Evolutionary conservation across 2,329 filamentous ascomycete species (phyloP), one percentile per base, ranked within the genome.

Genomic region (Colletotrichum godetiae): DNA sequence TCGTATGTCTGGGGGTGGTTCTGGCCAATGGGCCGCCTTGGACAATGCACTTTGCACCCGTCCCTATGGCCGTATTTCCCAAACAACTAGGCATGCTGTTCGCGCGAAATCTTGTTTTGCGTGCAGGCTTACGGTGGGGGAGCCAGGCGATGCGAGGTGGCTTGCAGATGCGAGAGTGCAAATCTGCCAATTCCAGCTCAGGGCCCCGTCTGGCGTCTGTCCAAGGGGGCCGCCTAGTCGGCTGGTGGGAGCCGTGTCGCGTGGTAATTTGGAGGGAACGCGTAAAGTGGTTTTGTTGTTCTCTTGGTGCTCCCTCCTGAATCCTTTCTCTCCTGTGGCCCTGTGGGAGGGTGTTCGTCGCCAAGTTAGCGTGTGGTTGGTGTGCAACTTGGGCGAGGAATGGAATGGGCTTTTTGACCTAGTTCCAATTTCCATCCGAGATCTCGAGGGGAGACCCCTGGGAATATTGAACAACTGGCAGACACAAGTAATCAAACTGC

Each of bases 161-260:
- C 71, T 73, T 72, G 71, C 71, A 73, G 71, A 73, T 67, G 71
- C 71, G 71, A 73, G 67, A 67, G 71, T 73, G 68, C 60, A 64
- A 60, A 69, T 69, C 59, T 73, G 33, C 66, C 65, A 63, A 56
- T 60, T 33, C 55, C 55, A 33, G 49, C n/a, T 22, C 11, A 11
- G 19, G 19, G 2, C 35, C 58, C 42, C 37, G 37, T 42, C 37
- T 15, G 13, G 37, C 13, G 19, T 15, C 42, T 27, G 19, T 49
- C 42, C 56, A 46, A 42, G 58, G 67, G 52, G 58, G 67, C 58
- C 42, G 68, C 35, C 64, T 58, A 55, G 65, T 72, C 68, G 68
- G 68, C 61, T 62, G 55, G 55, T n/a, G 57, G 55, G 19, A 62
- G 61, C 61, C 67, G 68, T 73, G 67, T 72, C 67, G 68, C 67